A percentile compares a stretch with the other conserved stretches of the same genome.
phyloP scores from a whole-genome alignment of 495 filamentous ascomycete genomes.

The Neurospora intermedia region DNA sequence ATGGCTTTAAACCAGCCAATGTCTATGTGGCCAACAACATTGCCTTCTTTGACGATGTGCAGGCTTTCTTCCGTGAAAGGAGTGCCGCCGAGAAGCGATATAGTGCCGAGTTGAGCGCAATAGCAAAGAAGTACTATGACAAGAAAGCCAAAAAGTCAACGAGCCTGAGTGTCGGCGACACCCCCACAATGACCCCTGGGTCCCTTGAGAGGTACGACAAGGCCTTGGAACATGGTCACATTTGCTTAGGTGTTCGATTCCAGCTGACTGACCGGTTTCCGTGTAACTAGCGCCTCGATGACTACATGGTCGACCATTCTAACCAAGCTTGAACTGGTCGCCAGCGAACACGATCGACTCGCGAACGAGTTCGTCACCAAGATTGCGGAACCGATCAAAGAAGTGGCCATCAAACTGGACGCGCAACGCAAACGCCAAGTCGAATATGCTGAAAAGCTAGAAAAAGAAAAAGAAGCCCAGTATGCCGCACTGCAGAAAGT shows the following conservation, averaged over 20 bases:
- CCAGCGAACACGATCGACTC: conserved; percentile 79
- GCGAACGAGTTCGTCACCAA: conserved; percentile 61
- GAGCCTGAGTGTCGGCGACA: conserved; percentile 86
- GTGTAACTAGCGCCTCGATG: conserved; percentile 58
- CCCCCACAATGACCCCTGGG: conserved; percentile 82
- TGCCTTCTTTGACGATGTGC: conserved; percentile 89
- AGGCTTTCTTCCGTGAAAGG: conserved; percentile 92
- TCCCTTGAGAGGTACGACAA: conserved; percentile 68
- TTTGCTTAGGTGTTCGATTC: background rate
- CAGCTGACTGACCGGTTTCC: background rate
- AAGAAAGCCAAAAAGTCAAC: conserved; percentile 89
- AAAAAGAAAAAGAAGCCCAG: conserved; percentile 73
- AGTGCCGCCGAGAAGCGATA: conserved; percentile 95
- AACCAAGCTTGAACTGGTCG: conserved; percentile 74
- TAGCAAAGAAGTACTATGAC: conserved; percentile 93
- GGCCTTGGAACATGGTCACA: background rate
- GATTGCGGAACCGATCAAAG: conserved; percentile 77
- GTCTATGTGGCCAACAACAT: conserved; percentile 85
- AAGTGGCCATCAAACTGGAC: conserved; percentile 63
- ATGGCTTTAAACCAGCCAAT: conserved; percentile 91
- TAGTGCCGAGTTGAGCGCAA: conserved; percentile 66
- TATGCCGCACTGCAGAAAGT: conserved; percentile 81
- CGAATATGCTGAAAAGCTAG: conserved; percentile 78
- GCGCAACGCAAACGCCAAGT: conserved; percentile 86
- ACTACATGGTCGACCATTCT: conserved; percentile 96